phyloP scores from a whole-genome alignment of 1,139 yeast species.

The Debaryomyces udenii region DNA sequence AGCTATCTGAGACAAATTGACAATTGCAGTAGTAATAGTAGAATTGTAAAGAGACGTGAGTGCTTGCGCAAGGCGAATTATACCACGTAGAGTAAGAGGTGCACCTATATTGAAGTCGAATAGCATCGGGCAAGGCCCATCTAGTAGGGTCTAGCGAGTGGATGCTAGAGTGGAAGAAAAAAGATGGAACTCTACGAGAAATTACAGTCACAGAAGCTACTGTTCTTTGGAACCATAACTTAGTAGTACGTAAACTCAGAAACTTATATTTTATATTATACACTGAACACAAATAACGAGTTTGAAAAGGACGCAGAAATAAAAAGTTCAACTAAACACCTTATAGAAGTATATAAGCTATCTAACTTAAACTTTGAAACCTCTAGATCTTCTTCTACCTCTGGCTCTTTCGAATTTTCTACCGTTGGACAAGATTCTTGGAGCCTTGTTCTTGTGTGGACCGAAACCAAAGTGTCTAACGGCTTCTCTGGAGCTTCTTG shows the following conservation, averaged over 20 bases:
- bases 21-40: no score
- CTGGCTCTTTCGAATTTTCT: conserved; percentile 99
- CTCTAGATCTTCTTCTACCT: conserved; percentile 99
- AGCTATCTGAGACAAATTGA: no score
- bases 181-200: no score
- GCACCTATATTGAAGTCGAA: no score
- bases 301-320: conserved; percentile 11
- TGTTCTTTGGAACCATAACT: no score
- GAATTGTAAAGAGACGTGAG: no score
- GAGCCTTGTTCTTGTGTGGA: conserved; percentile 99
- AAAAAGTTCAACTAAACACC: conserved; percentile 14
- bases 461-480: conserved; percentile 99
- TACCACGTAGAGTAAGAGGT: no score
- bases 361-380: conserved; percentile 95
- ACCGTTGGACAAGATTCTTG: conserved; percentile 96
- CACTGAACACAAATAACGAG: conserved; percentile 21
- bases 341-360: conserved; percentile 14
- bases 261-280: conserved; percentile 19
- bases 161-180: no score
- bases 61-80: no score
- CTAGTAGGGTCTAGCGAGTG: no score
- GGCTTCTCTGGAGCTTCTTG: conserved; percentile 98
- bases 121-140: no score
- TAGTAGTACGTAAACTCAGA: conserved; percentile 7
- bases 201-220: no score